Percentiles rank a stretch among this genome's conserved stretches.
Evolutionary conservation across 257 asterid genomes (phyloP).

Genomic region (Fraxinus americana): DNA sequence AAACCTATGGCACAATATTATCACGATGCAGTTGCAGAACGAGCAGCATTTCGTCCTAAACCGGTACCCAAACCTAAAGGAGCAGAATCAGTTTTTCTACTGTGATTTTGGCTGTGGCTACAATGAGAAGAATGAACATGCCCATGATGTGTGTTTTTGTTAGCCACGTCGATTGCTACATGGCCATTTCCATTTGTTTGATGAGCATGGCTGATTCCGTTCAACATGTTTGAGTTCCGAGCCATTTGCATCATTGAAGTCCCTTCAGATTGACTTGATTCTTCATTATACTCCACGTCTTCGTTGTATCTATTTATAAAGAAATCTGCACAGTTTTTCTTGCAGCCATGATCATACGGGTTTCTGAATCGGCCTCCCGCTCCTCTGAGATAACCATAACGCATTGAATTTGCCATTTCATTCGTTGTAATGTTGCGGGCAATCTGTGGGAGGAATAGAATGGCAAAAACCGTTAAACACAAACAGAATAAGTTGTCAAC

Average conservation of each 20-base stretch:
- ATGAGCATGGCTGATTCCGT: slow-evolving; percentile 54
- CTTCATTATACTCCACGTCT: slow-evolving; percentile 57
- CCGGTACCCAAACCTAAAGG: slow-evolving; percentile 91
- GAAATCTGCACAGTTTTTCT: slow-evolving; percentile 90
- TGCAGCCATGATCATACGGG: slow-evolving; percentile 86
- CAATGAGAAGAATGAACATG: slow-evolving; percentile 72
- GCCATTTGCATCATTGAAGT: slow-evolving; percentile 61
- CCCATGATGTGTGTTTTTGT: slow-evolving; percentile 50
- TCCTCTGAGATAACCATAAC: slow-evolving; percentile 87
- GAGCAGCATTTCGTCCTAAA: slow-evolving; percentile 60
- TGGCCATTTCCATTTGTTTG: slow-evolving; percentile 63
- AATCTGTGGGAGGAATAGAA: slow-evolving; percentile 54
- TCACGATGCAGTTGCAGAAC: slow-evolving; percentile 54
- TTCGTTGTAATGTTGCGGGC: slow-evolving; percentile 93
- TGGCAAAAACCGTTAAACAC: background rate
- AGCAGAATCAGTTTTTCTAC: slow-evolving; percentile 46
- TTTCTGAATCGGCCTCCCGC: slow-evolving; percentile 80
- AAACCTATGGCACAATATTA: slow-evolving; percentile 2
- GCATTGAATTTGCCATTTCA: slow-evolving; percentile 84
- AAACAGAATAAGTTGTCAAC: background rate
- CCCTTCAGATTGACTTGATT: slow-evolving; percentile 56
- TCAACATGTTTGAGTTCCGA: slow-evolving; percentile 45
- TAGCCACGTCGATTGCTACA: slow-evolving; percentile 58
- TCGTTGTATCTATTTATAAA: slow-evolving; percentile 77
- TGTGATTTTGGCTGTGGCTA: slow-evolving; percentile 44